These are phyloP conservation scores for Ogataea hybrid DNA, from an alignment of 1,139 yeast genomes.

Conservation along the genomic window DNA sequence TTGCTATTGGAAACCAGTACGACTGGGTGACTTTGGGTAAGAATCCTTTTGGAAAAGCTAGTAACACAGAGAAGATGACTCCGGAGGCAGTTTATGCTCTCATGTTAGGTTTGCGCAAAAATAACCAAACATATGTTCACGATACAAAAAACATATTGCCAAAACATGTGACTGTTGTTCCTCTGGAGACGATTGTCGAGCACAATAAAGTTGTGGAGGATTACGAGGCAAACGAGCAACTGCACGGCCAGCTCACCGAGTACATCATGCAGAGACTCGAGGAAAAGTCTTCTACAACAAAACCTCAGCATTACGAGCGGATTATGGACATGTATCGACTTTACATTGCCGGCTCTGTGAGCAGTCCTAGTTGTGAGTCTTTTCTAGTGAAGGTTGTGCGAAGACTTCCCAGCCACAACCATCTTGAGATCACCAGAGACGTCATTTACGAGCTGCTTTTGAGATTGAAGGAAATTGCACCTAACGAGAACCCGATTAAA, in stretches of 20 bases:
- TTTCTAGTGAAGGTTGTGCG: constrained; percentile 35
- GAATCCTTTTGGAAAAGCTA: constrained; percentile 20
- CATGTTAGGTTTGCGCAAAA: constrained; percentile 45
- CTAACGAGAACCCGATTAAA: constrained; percentile 44
- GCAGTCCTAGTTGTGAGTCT: constrained; percentile 41
- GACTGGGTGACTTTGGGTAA: constrained; percentile 31
- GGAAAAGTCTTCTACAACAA: constrained; percentile 3
- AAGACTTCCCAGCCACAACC: constrained; percentile 25
- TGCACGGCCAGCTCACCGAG: constrained; percentile 20
- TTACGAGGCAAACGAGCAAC: constrained; percentile 30
- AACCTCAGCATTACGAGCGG: constrained; percentile 35
- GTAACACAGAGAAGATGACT: constrained; percentile 15
- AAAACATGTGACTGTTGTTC: constrained; percentile 46
- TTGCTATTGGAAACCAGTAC: constrained; percentile 17
- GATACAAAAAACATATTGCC: constrained; percentile 38
- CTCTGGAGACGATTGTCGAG: constrained; percentile 37
- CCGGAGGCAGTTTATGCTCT: constrained; percentile 42
- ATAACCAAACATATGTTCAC: constrained; percentile 43
- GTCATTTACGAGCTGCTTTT: constrained; percentile 48
- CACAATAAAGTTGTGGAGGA: constrained; percentile 33
- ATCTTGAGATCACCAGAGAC: constrained; percentile 44
- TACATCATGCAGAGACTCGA: constrained; percentile 16
- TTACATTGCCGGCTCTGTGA: constrained; percentile 48
- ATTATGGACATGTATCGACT: constrained; percentile 45
- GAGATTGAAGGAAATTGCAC: constrained; percentile 29